Evolutionary conservation across 164 flowering plant genomes (phyloP).

Genomic region (Annona cherimola): DNA sequence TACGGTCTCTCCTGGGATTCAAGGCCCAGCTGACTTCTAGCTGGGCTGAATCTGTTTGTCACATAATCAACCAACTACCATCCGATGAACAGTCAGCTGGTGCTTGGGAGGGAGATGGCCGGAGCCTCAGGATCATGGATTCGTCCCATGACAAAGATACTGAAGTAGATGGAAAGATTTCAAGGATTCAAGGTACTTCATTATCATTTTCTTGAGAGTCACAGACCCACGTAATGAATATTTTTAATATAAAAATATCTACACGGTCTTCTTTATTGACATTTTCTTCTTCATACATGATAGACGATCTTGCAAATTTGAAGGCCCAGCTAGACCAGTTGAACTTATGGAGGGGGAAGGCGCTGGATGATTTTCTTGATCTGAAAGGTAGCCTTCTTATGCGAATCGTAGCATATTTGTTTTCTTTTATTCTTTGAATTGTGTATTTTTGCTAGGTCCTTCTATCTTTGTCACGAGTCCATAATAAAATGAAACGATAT

Average conservation of each 20-base stretch:
- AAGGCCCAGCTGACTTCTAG: conserved; percentile 35
- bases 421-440: not conserved
- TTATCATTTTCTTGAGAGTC: not conserved
- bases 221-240: not conserved
- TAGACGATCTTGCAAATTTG: conserved; percentile 38
- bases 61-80: conserved; percentile 31
- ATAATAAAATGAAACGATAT: too few relatives aligned
- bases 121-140: conserved; percentile 1
- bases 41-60: conserved; percentile 48
- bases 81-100: conserved; percentile 16
- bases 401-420: conserved; percentile 1
- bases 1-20: conserved; percentile 41
- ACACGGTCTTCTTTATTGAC: not conserved
- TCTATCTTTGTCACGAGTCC: too few relatives aligned
- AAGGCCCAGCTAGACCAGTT: conserved; percentile 23
- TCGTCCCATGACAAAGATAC: conserved; percentile 13
- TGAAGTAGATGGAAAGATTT: conserved; percentile 8
- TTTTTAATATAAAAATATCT: not conserved
- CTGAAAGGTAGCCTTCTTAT: conserved; percentile 37
- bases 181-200: conserved; percentile 26
- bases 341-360: conserved; percentile 36
- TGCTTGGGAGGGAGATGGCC: not conserved
- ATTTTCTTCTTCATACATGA: not conserved
- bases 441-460: not conserved
- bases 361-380: conserved; percentile 44